Evolutionary conservation across 805 yeast genomes (phyloP).

Genomic region (Suhomyces faveliae): DNA sequence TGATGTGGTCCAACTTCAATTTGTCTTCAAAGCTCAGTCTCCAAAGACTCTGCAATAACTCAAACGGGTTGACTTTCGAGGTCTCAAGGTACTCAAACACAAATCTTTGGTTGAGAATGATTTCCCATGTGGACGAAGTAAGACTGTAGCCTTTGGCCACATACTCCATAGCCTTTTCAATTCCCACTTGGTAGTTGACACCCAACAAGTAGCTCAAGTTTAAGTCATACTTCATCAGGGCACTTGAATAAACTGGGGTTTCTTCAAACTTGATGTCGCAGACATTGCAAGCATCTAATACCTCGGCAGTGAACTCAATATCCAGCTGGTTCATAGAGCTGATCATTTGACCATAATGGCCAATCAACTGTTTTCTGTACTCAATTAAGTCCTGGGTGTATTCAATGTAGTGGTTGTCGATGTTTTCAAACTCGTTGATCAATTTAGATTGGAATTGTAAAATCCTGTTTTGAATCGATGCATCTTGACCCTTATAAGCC

Average conservation of each 20-base stretch:
- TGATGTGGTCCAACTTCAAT: conserved; percentile 10
- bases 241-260: background rate
- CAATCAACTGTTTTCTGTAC: conserved; percentile 8
- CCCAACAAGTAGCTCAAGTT: conserved; percentile 30
- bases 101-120: conserved; percentile 29
- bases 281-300: conserved; percentile 12
- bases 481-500: conserved; percentile 12
- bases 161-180: conserved; percentile 22
- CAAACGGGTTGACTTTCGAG: conserved; percentile 13
- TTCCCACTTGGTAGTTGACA: conserved; percentile 26
- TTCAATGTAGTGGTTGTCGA: conserved; percentile 37
- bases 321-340: background rate
- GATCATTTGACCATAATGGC: conserved; percentile 13
- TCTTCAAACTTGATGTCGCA: conserved; percentile 3
- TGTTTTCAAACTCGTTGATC: conserved; percentile 37
- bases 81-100: conserved; percentile 20
- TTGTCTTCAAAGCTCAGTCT: conserved; percentile 14
- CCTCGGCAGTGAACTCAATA: conserved; percentile 11
- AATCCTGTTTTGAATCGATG: conserved; percentile 16
- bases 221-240: conserved; percentile 14
- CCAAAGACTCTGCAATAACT: conserved; percentile 24
- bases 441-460: conserved; percentile 29
- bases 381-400: conserved; percentile 14
- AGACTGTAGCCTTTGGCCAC: conserved; percentile 34
- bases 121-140: conserved; percentile 30